Evolutionary conservation across 75 land plant genomes (phyloP).

Genomic region (Picea sitchensis): DNA sequence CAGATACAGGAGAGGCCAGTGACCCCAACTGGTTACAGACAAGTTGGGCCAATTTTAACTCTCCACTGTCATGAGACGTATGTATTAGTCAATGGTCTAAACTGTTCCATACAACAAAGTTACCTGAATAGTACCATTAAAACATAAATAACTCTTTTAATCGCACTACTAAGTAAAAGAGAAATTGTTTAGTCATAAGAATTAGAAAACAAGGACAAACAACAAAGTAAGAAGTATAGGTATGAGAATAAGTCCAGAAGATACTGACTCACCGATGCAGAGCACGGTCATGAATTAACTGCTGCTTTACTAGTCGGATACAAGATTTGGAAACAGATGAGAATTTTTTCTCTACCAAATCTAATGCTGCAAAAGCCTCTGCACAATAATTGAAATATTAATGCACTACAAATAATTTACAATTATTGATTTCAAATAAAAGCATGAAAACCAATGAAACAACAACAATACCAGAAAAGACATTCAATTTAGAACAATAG

Average conservation of each 20-base stretch:
- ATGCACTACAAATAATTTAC: too few relatives aligned
- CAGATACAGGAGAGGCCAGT: constrained; percentile 68
- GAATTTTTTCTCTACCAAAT: constrained; percentile 74
- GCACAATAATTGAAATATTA: constrained; percentile 17
- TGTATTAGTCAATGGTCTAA: not conserved
- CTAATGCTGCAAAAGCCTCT: constrained; percentile 88
- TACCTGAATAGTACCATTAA: constrained; percentile 4
- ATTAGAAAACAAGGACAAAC: not conserved
- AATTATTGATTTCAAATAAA: too few relatives aligned
- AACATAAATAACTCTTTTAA: not conserved
- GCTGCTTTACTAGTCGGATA: constrained; percentile 61
- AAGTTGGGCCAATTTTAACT: constrained; percentile 72
- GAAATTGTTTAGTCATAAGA: not conserved
- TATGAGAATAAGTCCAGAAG: not conserved
- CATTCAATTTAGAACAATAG: too few relatives aligned
- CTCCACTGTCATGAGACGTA: constrained; percentile 42
- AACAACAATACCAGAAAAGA: too few relatives aligned
- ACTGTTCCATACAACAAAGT: not conserved
- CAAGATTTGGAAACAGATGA: constrained; percentile 53
- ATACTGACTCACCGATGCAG: constrained; percentile 58
- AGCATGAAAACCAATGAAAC: too few relatives aligned
- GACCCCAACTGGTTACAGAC: constrained; percentile 71
- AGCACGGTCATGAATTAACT: constrained; percentile 84
- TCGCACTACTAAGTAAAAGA: not conserved
- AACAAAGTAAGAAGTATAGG: not conserved